Conservation (phyloP, 2,329 filamentous ascomycete genomes). For the Xylariaceae sp. region DNA sequence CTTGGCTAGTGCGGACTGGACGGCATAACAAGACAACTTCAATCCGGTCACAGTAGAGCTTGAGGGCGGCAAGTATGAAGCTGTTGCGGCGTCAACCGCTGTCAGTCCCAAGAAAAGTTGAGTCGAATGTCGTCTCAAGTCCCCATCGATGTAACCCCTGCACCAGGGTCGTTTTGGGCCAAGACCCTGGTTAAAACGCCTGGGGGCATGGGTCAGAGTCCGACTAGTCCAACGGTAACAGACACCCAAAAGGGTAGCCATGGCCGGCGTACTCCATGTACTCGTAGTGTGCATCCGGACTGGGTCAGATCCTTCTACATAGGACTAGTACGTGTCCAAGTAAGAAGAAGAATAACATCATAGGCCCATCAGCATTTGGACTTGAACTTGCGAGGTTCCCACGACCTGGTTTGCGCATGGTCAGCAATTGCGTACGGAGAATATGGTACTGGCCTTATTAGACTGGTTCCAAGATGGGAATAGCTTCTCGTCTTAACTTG, state of each 20-base stretch:
- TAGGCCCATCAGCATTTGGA: too few relatives aligned
- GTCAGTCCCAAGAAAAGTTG: conserved; percentile 32
- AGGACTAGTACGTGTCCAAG: too few relatives aligned
- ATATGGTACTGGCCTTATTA: too few relatives aligned
- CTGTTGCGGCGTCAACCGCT: conserved; percentile 34
- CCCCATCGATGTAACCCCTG: conserved; percentile 33
- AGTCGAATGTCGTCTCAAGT: conserved; percentile 45
- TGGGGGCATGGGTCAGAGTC: conserved; percentile 27
- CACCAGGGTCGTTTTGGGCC: conserved; percentile 30
- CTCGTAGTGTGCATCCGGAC: too few relatives aligned
- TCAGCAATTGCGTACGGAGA: too few relatives aligned
- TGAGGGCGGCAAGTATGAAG: conserved; percentile 32
- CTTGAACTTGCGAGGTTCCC: too few relatives aligned
- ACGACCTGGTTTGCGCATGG: too few relatives aligned
- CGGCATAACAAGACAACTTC: conserved; percentile 46
- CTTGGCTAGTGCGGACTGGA: conserved; percentile 29
- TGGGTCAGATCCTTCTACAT: too few relatives aligned
- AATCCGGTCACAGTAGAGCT: conserved; percentile 44
- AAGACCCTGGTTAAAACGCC: conserved; percentile 33
- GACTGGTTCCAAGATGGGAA: too few relatives aligned
- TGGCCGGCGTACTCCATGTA: conserved; percentile 29
- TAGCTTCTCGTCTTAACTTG: too few relatives aligned
- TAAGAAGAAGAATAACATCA: too few relatives aligned
- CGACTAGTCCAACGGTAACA: conserved; percentile 31
- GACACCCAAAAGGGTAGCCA: conserved; percentile 29